These are phyloP conservation scores for Pseudopithomyces chartarum DNA, from an alignment of 2,329 filamentous ascomycete species.

Conservation along the genomic window DNA sequence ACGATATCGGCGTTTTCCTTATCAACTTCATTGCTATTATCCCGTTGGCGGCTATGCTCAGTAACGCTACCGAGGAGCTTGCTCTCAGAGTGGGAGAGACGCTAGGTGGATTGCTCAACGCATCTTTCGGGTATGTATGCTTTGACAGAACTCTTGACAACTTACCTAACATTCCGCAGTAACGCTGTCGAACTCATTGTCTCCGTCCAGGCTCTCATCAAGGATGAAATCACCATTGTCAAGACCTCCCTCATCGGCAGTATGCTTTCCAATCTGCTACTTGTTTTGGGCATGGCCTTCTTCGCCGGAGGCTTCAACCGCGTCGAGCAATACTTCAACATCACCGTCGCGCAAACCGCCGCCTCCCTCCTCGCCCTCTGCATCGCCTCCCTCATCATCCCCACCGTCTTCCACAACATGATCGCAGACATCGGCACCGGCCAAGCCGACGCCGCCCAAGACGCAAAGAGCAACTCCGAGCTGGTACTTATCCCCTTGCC, in stretches of 20 bases:
- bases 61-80: constrained; percentile 89
- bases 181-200: constrained; percentile 92
- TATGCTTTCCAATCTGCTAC: constrained; percentile 86
- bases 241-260: constrained; percentile 91
- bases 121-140: constrained; percentile 75
- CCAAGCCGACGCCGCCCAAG: constrained; percentile 13
- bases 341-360: constrained; percentile 87
- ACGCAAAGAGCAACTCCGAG: constrained; percentile 37
- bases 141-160: background rate
- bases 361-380: constrained; percentile 79
- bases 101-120: constrained; percentile 85
- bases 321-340: constrained; percentile 86
- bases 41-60: constrained; percentile 82
- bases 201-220: constrained; percentile 77
- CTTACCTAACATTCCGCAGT: constrained; percentile 44
- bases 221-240: constrained; percentile 80
- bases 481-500: constrained; percentile 15
- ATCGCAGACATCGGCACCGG: constrained; percentile 30
- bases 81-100: constrained; percentile 79
- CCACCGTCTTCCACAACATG: constrained; percentile 72
- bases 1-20: constrained; percentile 65
- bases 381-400: constrained; percentile 83
- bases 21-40: constrained; percentile 95
- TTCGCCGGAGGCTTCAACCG: constrained; percentile 83
- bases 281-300: constrained; percentile 91